These are phyloP conservation scores for Myriangium duriaei DNA, from an alignment of 2,329 filamentous ascomycete species.

Conservation along the genomic window DNA sequence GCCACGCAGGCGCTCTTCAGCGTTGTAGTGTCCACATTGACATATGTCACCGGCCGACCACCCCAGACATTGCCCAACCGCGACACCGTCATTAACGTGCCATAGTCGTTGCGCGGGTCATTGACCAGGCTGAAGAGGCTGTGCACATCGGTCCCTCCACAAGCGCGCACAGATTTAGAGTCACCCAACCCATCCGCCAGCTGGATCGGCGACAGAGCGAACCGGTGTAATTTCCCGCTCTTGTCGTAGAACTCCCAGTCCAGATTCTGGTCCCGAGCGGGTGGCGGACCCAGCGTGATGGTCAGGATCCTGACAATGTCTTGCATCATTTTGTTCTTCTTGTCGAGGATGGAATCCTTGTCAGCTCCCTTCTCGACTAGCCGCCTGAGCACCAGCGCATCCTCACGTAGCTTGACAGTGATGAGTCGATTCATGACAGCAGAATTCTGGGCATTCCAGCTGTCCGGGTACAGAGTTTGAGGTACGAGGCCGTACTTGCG, in stretches of 20 bases:
- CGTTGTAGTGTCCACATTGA: conserved; percentile 64
- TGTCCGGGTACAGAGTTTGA: conserved; percentile 69
- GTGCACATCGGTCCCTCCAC: conserved; percentile 47
- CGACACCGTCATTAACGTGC: conserved; percentile 61
- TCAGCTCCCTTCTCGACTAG: conserved; percentile 32
- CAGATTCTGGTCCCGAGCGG: conserved; percentile 55
- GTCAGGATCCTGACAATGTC: conserved; percentile 75
- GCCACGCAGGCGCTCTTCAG: conserved; percentile 63
- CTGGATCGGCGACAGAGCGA: conserved; percentile 53
- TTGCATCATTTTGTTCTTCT: conserved; percentile 63
- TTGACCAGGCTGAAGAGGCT: conserved; percentile 71
- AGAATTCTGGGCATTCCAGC: conserved; percentile 63
- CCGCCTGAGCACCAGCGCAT: conserved; percentile 58
- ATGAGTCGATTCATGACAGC: conserved; percentile 58
- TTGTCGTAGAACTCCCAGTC: conserved; percentile 70
- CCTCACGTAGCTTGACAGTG: conserved; percentile 77
- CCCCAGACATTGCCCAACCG: conserved; percentile 72
- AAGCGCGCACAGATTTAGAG: conserved; percentile 44
- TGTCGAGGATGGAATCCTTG: conserved; percentile 31
- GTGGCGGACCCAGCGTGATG: conserved; percentile 68
- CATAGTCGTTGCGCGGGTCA: conserved; percentile 67
- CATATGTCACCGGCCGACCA: conserved; percentile 62
- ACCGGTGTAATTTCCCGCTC: conserved; percentile 48
- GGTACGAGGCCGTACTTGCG: conserved; percentile 76
- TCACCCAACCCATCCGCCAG: conserved; percentile 60